Evolutionary conservation across 228 moss, liverwort and hornwort species (phyloP).

Genomic region (Sphagnum magellanicum): DNA sequence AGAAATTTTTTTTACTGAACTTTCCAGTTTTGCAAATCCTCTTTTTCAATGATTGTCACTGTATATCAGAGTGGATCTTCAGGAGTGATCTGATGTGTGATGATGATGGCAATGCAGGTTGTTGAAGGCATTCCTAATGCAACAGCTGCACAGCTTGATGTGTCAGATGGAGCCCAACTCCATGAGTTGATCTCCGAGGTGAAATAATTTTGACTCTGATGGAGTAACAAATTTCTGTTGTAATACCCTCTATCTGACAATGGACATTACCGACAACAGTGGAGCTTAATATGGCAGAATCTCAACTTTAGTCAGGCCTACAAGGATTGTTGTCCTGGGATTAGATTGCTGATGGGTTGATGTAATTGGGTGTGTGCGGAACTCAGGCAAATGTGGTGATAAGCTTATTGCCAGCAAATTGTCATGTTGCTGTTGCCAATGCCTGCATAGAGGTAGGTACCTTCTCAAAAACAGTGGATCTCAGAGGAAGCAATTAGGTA

Average conservation of each 20-base stretch:
- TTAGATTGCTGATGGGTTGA: no score
- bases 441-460: slow-evolving; percentile 75
- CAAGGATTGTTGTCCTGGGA: no score
- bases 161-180: slow-evolving; percentile 41
- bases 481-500: no score
- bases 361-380: neutral
- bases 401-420: slow-evolving; percentile 78
- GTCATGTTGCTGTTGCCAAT: slow-evolving; percentile 69
- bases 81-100: no score
- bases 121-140: slow-evolving; percentile 60
- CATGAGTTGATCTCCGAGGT: slow-evolving; percentile 70
- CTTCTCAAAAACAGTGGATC: neutral
- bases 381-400: slow-evolving; percentile 75
- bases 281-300: no score
- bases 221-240: neutral
- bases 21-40: no score
- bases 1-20: no score
- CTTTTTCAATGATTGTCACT: no score
- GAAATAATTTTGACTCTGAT: slow-evolving; percentile 1
- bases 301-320: no score
- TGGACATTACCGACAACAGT: no score
- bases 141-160: slow-evolving; percentile 63
- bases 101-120: slow-evolving; percentile 29
- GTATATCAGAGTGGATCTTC: no score
- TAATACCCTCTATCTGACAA: no score